A percentile compares a stretch with the other conserved stretches of the same genome.
These are phyloP conservation scores for Hypoxylon sp. DNA, from an alignment of 2,329 filamentous ascomycete species.

Conservation along the genomic window DNA sequence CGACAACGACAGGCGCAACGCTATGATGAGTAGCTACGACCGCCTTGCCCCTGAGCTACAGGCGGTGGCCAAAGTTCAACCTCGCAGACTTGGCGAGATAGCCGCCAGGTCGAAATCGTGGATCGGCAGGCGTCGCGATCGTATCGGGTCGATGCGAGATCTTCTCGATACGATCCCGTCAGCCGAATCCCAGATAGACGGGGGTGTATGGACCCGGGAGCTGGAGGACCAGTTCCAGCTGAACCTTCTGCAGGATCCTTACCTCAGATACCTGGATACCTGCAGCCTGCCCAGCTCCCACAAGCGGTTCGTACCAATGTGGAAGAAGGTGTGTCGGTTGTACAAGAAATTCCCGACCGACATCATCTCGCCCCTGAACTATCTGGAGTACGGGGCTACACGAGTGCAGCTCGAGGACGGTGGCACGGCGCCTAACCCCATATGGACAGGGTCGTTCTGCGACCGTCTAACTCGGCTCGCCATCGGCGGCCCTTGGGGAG, in stretches of 20 bases:
- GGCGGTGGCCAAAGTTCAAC: background rate
- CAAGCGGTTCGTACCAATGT: constrained; percentile 2
- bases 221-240: background rate
- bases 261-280: background rate
- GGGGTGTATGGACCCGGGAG: background rate
- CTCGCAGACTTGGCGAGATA: background rate
- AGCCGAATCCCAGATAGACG: background rate
- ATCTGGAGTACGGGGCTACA: constrained; percentile 12
- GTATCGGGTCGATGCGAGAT: background rate
- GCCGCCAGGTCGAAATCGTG: background rate
- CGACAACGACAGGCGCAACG: background rate
- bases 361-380: constrained; percentile 8
- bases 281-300: background rate
- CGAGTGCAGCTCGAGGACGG: background rate
- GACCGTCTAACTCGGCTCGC: constrained; percentile 6
- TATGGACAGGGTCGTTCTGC: constrained; percentile 17
- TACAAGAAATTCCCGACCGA: background rate
- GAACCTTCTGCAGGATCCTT: background rate
- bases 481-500: constrained; percentile 11
- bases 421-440: background rate
- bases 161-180: background rate
- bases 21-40: background rate
- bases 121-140: background rate
- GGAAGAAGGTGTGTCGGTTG: constrained; percentile 11
- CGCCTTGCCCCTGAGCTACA: background rate